Conservation (phyloP, 352 stramenopile species). For the Phytophthora podocarpi region DNA sequence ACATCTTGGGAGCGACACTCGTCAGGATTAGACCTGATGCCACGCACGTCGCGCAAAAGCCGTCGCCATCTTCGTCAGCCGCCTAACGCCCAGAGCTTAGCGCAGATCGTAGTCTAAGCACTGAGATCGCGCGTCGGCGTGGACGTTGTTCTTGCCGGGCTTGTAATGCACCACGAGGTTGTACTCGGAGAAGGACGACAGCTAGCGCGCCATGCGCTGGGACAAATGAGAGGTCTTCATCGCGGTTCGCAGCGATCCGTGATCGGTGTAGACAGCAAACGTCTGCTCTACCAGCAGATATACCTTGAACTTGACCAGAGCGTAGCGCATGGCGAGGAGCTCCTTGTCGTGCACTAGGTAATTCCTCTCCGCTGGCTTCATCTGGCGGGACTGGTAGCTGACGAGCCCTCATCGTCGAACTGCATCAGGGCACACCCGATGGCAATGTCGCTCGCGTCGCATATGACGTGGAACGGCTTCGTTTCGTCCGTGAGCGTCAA, state of each 20-base stretch:
- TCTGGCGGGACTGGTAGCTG: too few relatives aligned
- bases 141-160: conserved; percentile 19
- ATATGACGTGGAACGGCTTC: conserved; percentile 20
- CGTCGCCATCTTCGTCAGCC: conserved; percentile 1
- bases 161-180: conserved; percentile 26
- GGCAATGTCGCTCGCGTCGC: conserved; percentile 19
- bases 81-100: neutral
- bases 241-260: neutral
- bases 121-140: conserved; percentile 29
- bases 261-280: neutral
- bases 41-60: neutral
- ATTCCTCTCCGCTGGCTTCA: neutral
- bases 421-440: conserved; percentile 19
- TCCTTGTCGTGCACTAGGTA: neutral
- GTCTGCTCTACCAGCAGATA: neutral
- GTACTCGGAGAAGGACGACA: conserved; percentile 14
- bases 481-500: conserved; percentile 9
- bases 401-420: neutral
- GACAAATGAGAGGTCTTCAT: too few relatives aligned
- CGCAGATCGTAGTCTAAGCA: conserved; percentile 13
- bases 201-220: too few relatives aligned
- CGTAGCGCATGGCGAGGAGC: neutral
- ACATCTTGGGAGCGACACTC: neutral
- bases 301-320: neutral
- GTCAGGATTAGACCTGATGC: neutral